Conservation (phyloP, 192 early-diverging fungal genomes). For the Paraglomus occultum region DNA sequence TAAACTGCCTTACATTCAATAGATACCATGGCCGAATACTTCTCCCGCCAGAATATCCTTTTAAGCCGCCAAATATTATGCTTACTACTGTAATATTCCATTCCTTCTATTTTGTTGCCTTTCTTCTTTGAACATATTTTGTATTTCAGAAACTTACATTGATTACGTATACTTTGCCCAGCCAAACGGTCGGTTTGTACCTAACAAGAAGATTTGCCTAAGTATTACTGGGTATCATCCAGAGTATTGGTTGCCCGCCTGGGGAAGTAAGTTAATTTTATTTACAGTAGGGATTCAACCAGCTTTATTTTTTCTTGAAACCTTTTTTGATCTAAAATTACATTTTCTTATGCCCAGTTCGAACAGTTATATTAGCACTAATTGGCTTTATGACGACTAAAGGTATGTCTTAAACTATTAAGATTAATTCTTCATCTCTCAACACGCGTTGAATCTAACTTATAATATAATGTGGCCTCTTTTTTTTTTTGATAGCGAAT, state of each 20-base stretch:
- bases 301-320: neutral
- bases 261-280: slow-evolving; percentile 68
- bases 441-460: neutral
- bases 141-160: neutral
- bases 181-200: slow-evolving; percentile 86
- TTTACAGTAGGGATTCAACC: neutral
- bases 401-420: slow-evolving; percentile 45
- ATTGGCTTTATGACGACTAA: slow-evolving; percentile 89
- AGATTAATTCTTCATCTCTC: too few species aligned
- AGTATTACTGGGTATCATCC: slow-evolving; percentile 93
- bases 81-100: slow-evolving; percentile 61
- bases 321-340: neutral
- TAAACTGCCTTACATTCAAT: slow-evolving; percentile 1
- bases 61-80: slow-evolving; percentile 80
- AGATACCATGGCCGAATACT: slow-evolving; percentile 90
- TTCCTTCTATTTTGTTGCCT: neutral
- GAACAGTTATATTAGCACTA: slow-evolving; percentile 84
- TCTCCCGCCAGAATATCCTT: slow-evolving; percentile 95
- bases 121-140: neutral
- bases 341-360: slow-evolving; percentile 44
- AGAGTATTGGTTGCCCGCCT: slow-evolving; percentile 95
- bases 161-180: slow-evolving; percentile 22
- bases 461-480: neutral
- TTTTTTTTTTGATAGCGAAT: slow-evolving; percentile 12
- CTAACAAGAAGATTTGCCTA: slow-evolving; percentile 93